A percentile compares a stretch with the other conserved stretches of the same genome.
These are phyloP conservation scores for Lactarius hatsudake DNA, from an alignment of 768 basidiomycete species.

Conservation along the genomic window DNA sequence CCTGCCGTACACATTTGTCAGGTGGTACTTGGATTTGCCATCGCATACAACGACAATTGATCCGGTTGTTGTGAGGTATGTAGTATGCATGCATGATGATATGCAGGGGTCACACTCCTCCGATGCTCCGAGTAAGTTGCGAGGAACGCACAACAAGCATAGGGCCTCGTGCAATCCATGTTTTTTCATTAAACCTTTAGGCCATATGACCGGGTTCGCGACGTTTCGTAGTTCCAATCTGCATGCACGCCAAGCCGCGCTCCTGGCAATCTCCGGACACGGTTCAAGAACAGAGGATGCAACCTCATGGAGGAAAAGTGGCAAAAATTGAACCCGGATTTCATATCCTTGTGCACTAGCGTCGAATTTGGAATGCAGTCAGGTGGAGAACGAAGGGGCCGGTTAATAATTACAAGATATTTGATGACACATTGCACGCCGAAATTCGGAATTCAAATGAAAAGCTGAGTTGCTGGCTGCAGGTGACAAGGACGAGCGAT, in stretches of 20 bases:
- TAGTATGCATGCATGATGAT: background rate
- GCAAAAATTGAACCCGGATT: background rate
- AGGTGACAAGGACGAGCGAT: background rate
- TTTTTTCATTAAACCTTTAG: background rate
- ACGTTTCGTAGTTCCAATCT: background rate
- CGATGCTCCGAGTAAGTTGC: background rate
- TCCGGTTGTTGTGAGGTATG: background rate
- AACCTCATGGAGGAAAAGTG: background rate
- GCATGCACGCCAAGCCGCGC: background rate
- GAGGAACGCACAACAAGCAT: background rate
- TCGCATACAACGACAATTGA: background rate
- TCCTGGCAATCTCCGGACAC: background rate
- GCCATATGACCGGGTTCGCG: background rate
- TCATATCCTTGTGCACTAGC: background rate
- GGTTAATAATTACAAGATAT: background rate
- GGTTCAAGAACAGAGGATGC: background rate
- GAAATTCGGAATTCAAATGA: no score
- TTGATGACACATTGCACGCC: background rate
- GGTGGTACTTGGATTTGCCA: conserved; percentile 2
- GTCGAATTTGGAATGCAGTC: no score
- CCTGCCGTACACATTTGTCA: background rate
- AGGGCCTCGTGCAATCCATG: background rate
- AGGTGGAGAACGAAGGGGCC: no score
- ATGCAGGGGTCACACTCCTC: background rate
- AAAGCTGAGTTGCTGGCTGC: background rate